A percentile compares a stretch with the other conserved stretches of the same genome.
phyloP scores from a whole-genome alignment of 2,329 filamentous ascomycete genomes.

The Colletotrichum costaricense region DNA sequence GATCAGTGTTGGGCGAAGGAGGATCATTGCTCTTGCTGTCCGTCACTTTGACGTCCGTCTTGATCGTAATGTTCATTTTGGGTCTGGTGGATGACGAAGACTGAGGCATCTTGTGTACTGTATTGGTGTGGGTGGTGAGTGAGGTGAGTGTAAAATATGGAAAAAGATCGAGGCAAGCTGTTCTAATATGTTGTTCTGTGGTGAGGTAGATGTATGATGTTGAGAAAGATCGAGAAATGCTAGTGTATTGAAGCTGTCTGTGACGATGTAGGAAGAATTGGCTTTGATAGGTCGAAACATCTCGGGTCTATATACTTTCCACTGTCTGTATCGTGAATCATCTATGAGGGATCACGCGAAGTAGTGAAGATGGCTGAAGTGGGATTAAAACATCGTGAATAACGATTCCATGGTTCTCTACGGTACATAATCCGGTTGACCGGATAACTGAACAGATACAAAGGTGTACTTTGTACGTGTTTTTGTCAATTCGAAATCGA shows the following conservation, averaged over 20 bases:
- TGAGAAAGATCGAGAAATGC: too few relatives aligned
- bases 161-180: background rate
- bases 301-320: background rate
- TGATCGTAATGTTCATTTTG: background rate
- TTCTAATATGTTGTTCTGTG: background rate
- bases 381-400: background rate
- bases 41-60: background rate
- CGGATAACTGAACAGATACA: background rate
- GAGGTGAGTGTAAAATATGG: background rate
- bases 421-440: background rate
- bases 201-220: too few relatives aligned
- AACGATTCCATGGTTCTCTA: background rate
- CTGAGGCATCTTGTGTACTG: too few relatives aligned
- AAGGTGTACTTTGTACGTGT: background rate
- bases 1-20: slow-evolving; percentile 11
- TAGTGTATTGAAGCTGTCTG: too few relatives aligned
- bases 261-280: background rate
- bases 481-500: background rate
- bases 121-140: background rate
- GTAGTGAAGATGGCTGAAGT: background rate
- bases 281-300: background rate
- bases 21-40: background rate
- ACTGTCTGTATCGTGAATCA: background rate
- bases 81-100: background rate
- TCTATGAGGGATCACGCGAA: background rate